These are phyloP conservation scores for Starmerella etchellsii DNA, from an alignment of 805 yeast species.

Conservation along the genomic window DNA sequence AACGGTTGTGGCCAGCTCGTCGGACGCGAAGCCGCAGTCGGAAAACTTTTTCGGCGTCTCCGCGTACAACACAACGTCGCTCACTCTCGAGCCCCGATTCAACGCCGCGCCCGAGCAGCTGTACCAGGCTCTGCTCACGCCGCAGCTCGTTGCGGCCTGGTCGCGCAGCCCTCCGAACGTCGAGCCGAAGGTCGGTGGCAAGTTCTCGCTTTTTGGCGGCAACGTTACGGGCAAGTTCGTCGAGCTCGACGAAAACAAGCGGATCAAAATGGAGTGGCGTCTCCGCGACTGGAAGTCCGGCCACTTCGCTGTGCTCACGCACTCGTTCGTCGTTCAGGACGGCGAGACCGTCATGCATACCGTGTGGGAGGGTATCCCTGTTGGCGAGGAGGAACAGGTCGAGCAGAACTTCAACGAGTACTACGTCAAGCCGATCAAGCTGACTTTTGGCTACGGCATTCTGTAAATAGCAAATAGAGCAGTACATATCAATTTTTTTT, in stretches of 20 bases:
- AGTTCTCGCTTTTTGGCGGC: slow-evolving; percentile 72
- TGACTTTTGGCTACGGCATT: slow-evolving; percentile 86
- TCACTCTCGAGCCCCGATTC: slow-evolving; percentile 67
- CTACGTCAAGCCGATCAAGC: slow-evolving; percentile 76
- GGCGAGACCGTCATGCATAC: slow-evolving; percentile 74
- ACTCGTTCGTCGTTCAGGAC: slow-evolving; percentile 62
- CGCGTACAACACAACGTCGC: slow-evolving; percentile 66
- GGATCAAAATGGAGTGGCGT: slow-evolving; percentile 72
- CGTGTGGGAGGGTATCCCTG: slow-evolving; percentile 75
- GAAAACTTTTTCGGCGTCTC: slow-evolving; percentile 24
- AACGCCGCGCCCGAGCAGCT: slow-evolving; percentile 80
- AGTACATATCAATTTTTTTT: too few relatives aligned
- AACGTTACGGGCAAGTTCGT: slow-evolving; percentile 61
- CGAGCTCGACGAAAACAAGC: slow-evolving; percentile 44
- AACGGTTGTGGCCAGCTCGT: slow-evolving; percentile 13
- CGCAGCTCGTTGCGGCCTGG: slow-evolving; percentile 80
- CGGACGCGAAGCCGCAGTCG: slow-evolving; percentile 6
- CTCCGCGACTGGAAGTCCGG: slow-evolving; percentile 79
- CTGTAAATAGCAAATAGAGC: slow-evolving; percentile 8
- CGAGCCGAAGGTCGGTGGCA: slow-evolving; percentile 46
- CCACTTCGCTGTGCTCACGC: slow-evolving; percentile 56
- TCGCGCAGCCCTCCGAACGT: slow-evolving; percentile 57
- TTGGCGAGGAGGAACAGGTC: slow-evolving; percentile 87
- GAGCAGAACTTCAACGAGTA: slow-evolving; percentile 76
- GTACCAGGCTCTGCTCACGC: slow-evolving; percentile 62